Conservation (phyloP, 768 basidiomycete genomes). For the Suillus placidus region DNA sequence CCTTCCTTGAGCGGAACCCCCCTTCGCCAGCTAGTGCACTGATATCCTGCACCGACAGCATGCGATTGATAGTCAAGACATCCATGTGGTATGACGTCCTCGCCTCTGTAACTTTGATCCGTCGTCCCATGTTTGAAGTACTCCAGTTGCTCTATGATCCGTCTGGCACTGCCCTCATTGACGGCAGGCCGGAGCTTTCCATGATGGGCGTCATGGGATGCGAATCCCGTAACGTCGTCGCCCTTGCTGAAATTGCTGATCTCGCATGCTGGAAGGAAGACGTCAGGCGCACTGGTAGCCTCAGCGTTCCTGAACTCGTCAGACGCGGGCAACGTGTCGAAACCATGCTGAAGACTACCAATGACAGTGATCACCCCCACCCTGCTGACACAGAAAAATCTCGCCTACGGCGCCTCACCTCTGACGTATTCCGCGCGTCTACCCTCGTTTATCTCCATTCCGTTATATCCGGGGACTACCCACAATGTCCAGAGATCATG, state of each 20-base stretch:
- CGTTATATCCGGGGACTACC: slow-evolving; percentile 74
- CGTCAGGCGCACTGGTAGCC: slow-evolving; percentile 41
- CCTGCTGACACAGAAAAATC: slow-evolving; percentile 13
- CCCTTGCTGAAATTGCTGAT: slow-evolving; percentile 70
- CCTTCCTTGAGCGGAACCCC: slow-evolving; percentile 43
- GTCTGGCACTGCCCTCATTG: slow-evolving; percentile 19
- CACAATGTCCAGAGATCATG: slow-evolving; percentile 64
- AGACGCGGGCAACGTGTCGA: slow-evolving; percentile 56
- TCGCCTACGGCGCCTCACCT: slow-evolving; percentile 47
- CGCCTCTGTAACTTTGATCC: slow-evolving; percentile 70
- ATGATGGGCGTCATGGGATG: slow-evolving; percentile 89
- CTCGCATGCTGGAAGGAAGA: slow-evolving; percentile 68
- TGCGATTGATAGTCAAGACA: slow-evolving; percentile 77
- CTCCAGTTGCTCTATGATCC: slow-evolving; percentile 58
- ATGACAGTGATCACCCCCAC: not conserved
- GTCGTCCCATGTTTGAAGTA: slow-evolving; percentile 54
- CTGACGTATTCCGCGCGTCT: slow-evolving; percentile 73
- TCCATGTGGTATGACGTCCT: slow-evolving; percentile 89
- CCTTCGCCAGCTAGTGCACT: slow-evolving; percentile 49
- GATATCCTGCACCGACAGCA: slow-evolving; percentile 47
- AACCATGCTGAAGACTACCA: slow-evolving; percentile 26
- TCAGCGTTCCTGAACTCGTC: slow-evolving; percentile 66
- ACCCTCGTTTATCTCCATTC: slow-evolving; percentile 75
- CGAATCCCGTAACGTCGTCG: slow-evolving; percentile 77
- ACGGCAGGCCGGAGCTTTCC: slow-evolving; percentile 51